Percentiles rank a stretch among this genome's conserved stretches.
phyloP scores from a whole-genome alignment of 2,329 filamentous ascomycete genomes.

The Curvularia hawaiiensis region DNA sequence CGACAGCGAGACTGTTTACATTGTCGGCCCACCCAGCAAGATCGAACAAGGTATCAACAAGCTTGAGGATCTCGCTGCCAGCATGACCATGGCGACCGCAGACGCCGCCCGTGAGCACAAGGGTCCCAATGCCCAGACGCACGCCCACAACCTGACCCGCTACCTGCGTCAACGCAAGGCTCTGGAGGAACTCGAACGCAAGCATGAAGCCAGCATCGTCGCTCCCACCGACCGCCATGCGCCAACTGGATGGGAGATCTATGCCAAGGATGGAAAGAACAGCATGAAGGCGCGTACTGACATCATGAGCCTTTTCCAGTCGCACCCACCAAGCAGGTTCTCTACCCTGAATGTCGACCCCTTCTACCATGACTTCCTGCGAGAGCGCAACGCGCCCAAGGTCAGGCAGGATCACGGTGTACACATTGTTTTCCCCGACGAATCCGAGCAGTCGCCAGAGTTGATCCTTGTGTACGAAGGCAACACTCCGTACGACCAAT shows the following conservation, averaged over 20 bases:
- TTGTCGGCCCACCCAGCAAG: slow-evolving; percentile 78
- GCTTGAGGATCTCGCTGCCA: slow-evolving; percentile 85
- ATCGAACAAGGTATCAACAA: slow-evolving; percentile 78
- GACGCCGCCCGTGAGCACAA: slow-evolving; percentile 83
- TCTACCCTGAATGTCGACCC: slow-evolving; percentile 71
- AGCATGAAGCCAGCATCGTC: slow-evolving; percentile 86
- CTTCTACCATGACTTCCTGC: slow-evolving; percentile 78
- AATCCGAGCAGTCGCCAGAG: slow-evolving; percentile 61
- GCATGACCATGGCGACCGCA: slow-evolving; percentile 82
- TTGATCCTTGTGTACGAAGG: slow-evolving; percentile 79
- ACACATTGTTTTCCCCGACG: slow-evolving; percentile 72
- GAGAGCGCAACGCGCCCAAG: slow-evolving; percentile 65
- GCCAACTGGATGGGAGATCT: slow-evolving; percentile 83
- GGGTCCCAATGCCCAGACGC: slow-evolving; percentile 72
- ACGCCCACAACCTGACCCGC: slow-evolving; percentile 84
- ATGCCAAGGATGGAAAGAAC: slow-evolving; percentile 85
- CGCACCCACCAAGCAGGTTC: slow-evolving; percentile 75
- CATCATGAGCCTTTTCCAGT: slow-evolving; percentile 73
- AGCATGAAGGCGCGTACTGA: slow-evolving; percentile 75
- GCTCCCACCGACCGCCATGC: slow-evolving; percentile 73
- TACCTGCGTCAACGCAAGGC: slow-evolving; percentile 85
- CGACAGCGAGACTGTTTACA: slow-evolving; percentile 81
- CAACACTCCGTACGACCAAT: slow-evolving; percentile 57
- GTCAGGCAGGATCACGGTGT: slow-evolving; percentile 74
- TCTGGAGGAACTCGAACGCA: slow-evolving; percentile 79